These are phyloP conservation scores for Phytophthora cactorum DNA, from an alignment of 352 stramenopile genomes.

Conservation along the genomic window DNA sequence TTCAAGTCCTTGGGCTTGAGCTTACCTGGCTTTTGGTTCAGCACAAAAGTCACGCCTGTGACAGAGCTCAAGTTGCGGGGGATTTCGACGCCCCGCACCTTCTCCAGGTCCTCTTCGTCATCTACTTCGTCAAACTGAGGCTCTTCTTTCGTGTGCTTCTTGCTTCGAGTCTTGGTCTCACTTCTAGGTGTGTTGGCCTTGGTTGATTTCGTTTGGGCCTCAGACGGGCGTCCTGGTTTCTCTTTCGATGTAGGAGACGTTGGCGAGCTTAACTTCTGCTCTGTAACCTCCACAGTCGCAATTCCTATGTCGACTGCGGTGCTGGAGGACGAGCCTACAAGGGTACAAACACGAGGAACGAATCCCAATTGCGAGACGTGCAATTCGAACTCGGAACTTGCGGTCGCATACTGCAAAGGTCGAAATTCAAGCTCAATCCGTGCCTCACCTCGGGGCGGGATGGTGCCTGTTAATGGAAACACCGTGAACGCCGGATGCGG, in stretches of 20 bases:
- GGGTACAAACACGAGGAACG: conserved; percentile 58
- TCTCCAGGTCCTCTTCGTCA: conserved; percentile 32
- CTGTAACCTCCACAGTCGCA: background rate
- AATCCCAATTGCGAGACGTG: conserved; percentile 85
- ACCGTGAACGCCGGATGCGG: conserved; percentile 81
- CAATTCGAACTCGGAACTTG: conserved; percentile 68
- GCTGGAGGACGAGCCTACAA: conserved; percentile 68
- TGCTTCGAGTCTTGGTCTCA: conserved; percentile 7
- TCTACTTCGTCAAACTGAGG: conserved; percentile 11
- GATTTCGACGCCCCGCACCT: conserved; percentile 74
- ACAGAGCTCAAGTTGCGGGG: conserved; percentile 63
- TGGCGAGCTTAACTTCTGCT: conserved; percentile 6
- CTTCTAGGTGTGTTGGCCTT: conserved; percentile 7
- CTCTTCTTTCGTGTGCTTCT: conserved; percentile 12
- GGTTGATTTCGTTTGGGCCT: conserved; percentile 9
- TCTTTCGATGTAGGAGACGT: conserved; percentile 7
- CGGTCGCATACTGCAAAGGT: conserved; percentile 68
- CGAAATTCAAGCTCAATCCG: conserved; percentile 82
- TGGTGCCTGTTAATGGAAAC: conserved; percentile 68
- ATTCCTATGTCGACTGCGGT: conserved; percentile 5
- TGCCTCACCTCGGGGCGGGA: conserved; percentile 70
- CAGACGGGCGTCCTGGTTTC: conserved; percentile 8
- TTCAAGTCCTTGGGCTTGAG: conserved; percentile 92
- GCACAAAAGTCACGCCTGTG: conserved; percentile 78
- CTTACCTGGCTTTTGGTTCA: conserved; percentile 91